Base-by-base conservation (phyloP, 805 yeast species). In the Hanseniaspora thailandica region DNA sequence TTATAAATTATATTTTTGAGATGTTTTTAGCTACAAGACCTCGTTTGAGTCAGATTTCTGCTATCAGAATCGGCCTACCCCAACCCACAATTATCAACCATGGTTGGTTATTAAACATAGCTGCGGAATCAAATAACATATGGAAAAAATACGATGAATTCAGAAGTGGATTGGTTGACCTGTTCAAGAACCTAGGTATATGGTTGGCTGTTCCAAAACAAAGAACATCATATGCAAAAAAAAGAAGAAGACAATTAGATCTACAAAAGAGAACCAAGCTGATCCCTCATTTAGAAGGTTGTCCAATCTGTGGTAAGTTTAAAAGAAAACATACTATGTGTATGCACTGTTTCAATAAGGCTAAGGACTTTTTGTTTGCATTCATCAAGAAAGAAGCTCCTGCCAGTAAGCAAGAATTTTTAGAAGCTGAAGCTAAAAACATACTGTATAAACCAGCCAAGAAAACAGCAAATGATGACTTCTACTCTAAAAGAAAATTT, bases 221-320 rank as follows among this genome's bases (percentile, higher is more conserved):
- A 78, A 89, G 88, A 68, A 80, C 80, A 2, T 87, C 97, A 7
- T 86, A 87, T 66, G 79, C 79, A 70, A 85, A 86, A 67, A 84
- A 86, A 63, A 81, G 97, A 68, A 82, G 78, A 65, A 80, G 89
- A 70, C 79, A 84, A 60, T 78, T 86, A 59, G 88, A 87, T 7
- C 86, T 94, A 86, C 10, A 76, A 79, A 55, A 90, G 87, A 66
- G 93, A 88, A 60, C 71, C 86, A 59, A 80, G 85, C 65, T 81
- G 48, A 74, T 85, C 58, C 77, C 81, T 54, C 82, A 86, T 64
- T 72, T 93, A 62, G 86, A 84, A 57, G 78, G 95, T 66, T 90
- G 98, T 66, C 97, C 97, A 2, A 83, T 96, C 0, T 90, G 98
- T 71, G 98, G 98, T 43, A 83, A 85, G 57, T 83, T 79, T 61